Base-by-base conservation (phyloP, 2,329 filamentous ascomycete species). In the Chrysosporium keratinophilum region DNA sequence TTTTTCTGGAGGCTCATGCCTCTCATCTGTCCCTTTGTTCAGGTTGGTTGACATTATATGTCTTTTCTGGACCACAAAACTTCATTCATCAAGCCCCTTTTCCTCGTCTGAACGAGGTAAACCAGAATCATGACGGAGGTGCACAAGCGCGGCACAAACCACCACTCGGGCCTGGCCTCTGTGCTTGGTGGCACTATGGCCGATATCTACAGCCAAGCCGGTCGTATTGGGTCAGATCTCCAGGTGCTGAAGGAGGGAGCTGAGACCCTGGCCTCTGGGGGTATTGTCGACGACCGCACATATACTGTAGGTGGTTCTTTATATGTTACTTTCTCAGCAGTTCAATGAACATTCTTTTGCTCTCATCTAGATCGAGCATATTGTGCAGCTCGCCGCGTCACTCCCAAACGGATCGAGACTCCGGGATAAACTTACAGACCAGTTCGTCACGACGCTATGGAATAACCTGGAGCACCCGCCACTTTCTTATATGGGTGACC, bases 381-480 rank as follows among this genome's bases (percentile, higher is more conserved):
- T 53, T 33, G 28, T 53, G 3, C 51, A 54, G 37, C 35, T 54
- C 4, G 52, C 52, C 6, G 52, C 52, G 19, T 49, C 45, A 20
- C 52, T 54, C 6, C 52, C 52, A 5, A 50, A 54, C 34, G 52
- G 40, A 28, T 54, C 52, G 4, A 57, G 59, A 34, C 54, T 58
- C 11, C 57, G 63, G 6, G 60, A 59, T 20, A 60, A 61, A 45
- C 51, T 67, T 14, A 63, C 59, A 17, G 52, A 57, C 37, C 55
- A 58, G 11, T 62, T 67, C 48, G 62, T 68, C 48, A 64, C 62
- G 15, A 55, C 57, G 23, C 56, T 66, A n/a, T 68, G 64, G 61
- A 60, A 66, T 48, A 65, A 59, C 45, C 56, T 68, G 50, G 59
- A 65, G 31, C 66, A 68, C 54, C 66, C 66, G 28, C 65, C 66